A percentile compares a stretch with the other conserved stretches of the same genome.
phyloP scores from a whole-genome alignment of 208 protist species.

The Entamoeba invadens region DNA sequence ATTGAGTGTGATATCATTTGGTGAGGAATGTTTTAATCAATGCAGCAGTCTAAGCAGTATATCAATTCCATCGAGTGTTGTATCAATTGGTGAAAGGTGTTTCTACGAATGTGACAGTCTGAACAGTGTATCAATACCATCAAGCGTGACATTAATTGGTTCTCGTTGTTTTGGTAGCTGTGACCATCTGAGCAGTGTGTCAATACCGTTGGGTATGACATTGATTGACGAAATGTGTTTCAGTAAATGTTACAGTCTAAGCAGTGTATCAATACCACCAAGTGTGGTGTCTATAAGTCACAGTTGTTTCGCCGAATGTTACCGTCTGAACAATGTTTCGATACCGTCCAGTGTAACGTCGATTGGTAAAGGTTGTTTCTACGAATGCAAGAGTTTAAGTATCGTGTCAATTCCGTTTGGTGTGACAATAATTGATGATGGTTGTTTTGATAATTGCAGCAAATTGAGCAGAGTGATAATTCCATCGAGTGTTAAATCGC shows the following conservation, averaged over 20 bases:
- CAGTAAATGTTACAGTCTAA: not conserved
- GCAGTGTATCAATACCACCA: not conserved
- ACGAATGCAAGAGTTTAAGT: not conserved
- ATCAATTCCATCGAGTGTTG: not conserved
- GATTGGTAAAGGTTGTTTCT: not conserved
- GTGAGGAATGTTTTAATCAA: not conserved
- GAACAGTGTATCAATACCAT: not conserved
- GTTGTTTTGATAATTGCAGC: not conserved
- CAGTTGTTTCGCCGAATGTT: not conserved
- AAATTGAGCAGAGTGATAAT: no score
- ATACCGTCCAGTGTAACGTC: not conserved
- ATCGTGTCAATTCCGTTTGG: not conserved
- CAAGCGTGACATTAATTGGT: not conserved
- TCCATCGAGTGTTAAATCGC: no score
- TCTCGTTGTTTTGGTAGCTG: not conserved
- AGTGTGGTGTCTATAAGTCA: not conserved
- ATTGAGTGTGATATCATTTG: no score
- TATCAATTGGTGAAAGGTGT: not conserved
- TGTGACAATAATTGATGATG: not conserved
- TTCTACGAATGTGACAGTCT: not conserved
- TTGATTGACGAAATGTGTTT: not conserved
- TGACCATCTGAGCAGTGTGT: not conserved
- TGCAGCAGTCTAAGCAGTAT: not conserved
- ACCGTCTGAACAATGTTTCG: not conserved
- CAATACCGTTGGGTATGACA: not conserved